phyloP scores from a whole-genome alignment of 495 filamentous ascomycete species.

The Lichina pygmaea region DNA sequence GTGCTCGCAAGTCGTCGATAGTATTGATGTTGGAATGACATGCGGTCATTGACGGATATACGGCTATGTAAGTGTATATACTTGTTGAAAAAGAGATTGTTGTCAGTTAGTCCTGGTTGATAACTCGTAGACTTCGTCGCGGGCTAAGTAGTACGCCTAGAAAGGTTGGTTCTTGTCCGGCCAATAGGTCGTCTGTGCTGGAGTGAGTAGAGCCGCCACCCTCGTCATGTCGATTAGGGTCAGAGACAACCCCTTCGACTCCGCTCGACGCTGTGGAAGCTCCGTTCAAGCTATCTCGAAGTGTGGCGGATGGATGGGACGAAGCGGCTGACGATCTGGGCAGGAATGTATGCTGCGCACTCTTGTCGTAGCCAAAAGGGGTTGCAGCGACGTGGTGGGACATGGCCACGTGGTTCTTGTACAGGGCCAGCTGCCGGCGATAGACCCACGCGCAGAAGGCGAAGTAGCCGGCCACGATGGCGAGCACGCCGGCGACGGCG shows the following conservation, averaged over 20 bases:
- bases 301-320: not conserved
- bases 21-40: too few species aligned
- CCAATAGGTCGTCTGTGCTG: constrained; percentile 25
- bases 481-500: constrained; percentile 13
- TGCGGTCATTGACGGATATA: too few species aligned
- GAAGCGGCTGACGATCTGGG: not conserved
- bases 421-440: constrained; percentile 30
- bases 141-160: constrained; percentile 47
- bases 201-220: not conserved
- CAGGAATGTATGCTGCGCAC: constrained; percentile 8
- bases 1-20: too few species aligned
- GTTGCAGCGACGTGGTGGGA: constrained; percentile 13
- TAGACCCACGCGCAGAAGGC: constrained; percentile 50
- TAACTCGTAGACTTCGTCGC: constrained; percentile 41
- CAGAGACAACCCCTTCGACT: not conserved
- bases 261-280: not conserved
- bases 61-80: too few species aligned
- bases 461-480: constrained; percentile 28
- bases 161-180: constrained; percentile 42
- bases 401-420: constrained; percentile 33
- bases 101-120: constrained; percentile 19
- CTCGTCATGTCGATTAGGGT: not conserved
- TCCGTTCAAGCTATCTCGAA: not conserved
- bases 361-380: constrained; percentile 11
- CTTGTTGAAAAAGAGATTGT: not conserved